Conservation (phyloP, 768 basidiomycete species). For the Lentinula raphanica region DNA sequence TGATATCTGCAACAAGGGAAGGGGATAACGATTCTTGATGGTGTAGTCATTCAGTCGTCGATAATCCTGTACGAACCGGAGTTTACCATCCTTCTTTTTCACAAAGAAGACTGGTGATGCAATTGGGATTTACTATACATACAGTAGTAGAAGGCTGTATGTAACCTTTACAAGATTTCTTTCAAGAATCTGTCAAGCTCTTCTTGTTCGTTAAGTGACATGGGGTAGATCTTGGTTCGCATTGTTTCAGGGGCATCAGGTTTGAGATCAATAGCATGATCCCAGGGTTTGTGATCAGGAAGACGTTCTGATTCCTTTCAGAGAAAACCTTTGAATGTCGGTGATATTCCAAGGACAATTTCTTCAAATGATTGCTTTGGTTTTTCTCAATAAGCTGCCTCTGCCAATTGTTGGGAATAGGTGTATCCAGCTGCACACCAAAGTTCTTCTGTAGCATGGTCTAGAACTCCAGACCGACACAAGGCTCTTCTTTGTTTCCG, state of each 20-base stretch:
- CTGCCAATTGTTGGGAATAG: too few relatives aligned
- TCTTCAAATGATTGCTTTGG: background rate
- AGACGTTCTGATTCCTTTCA: background rate
- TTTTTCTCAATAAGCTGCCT: background rate
- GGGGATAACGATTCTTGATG: constrained; percentile 26
- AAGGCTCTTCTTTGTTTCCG: too few relatives aligned
- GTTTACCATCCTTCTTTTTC: background rate
- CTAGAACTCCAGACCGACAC: too few relatives aligned
- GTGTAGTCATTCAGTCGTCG: constrained; percentile 22
- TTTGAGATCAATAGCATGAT: background rate
- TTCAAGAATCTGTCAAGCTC: background rate
- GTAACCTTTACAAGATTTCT: background rate
- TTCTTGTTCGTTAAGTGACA: background rate
- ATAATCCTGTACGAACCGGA: background rate
- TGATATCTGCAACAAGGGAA: constrained; percentile 30
- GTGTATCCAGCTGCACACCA: too few relatives aligned
- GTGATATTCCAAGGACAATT: background rate
- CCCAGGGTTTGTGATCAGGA: background rate
- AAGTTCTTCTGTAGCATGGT: too few relatives aligned
- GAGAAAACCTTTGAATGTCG: background rate
- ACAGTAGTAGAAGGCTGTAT: background rate
- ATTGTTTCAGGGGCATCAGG: background rate
- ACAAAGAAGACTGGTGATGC: background rate
- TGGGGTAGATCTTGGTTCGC: background rate
- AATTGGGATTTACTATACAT: background rate